phyloP scores from a whole-genome alignment of 1,139 yeast genomes.

The Sugiyamaella xylanicola region DNA sequence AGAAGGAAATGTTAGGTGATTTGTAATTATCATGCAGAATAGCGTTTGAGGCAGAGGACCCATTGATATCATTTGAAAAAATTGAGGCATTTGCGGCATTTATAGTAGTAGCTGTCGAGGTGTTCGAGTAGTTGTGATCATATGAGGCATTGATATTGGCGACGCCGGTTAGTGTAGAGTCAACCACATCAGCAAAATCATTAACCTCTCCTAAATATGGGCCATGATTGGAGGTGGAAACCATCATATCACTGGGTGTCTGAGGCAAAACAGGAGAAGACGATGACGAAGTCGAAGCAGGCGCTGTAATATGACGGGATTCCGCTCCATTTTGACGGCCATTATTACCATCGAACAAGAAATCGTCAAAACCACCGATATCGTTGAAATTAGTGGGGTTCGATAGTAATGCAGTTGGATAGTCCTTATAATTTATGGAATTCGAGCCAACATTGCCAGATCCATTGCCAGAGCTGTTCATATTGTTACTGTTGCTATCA shows the following conservation, averaged over 20 bases:
- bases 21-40: neutral
- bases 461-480: too few relatives aligned
- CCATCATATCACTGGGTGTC: conserved; percentile 18
- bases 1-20: neutral
- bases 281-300: conserved; percentile 18
- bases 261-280: conserved; percentile 22
- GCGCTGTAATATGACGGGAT: conserved; percentile 1
- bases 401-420: conserved; percentile 10
- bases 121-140: neutral
- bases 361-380: conserved; percentile 16
- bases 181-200: neutral
- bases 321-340: neutral
- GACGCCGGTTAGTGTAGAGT: neutral
- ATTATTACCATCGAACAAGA: conserved; percentile 5
- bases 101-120: neutral
- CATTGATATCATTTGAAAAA: neutral
- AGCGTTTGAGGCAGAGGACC: neutral
- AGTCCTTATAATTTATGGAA: conserved; percentile 13
- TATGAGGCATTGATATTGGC: neutral
- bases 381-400: conserved; percentile 10
- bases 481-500: conserved; percentile 2
- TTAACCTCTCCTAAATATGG: conserved; percentile 6
- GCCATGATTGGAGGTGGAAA: conserved; percentile 5
- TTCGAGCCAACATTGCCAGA: too few relatives aligned
- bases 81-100: neutral